phyloP scores from a whole-genome alignment of 805 yeast species.

The Sugiyamaella smithiae region DNA sequence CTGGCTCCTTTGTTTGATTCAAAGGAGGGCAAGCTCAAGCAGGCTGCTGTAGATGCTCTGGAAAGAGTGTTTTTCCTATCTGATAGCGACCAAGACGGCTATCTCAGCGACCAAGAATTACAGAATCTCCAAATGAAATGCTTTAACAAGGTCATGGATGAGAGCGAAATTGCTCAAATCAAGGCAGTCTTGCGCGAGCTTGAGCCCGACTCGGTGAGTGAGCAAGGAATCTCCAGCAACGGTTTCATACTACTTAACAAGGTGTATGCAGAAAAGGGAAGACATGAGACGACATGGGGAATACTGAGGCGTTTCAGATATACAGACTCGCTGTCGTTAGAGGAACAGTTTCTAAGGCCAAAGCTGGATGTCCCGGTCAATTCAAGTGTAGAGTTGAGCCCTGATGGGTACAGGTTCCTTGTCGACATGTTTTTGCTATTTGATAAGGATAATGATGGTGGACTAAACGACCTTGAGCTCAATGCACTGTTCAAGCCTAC shows the following conservation, averaged over 20 bases:
- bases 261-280: conserved; percentile 81
- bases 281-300: conserved; percentile 98
- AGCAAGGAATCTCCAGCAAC: conserved; percentile 59
- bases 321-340: conserved; percentile 84
- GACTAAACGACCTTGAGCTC: conserved; percentile 73
- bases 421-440: conserved; percentile 86
- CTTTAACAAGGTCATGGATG: conserved; percentile 57
- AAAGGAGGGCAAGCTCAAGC: conserved; percentile 80
- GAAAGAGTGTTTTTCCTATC: conserved; percentile 76
- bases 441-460: conserved; percentile 97
- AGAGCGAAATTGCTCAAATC: conserved; percentile 37
- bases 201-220: conserved; percentile 26
- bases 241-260: conserved; percentile 80
- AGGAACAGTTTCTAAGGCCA: conserved; percentile 78
- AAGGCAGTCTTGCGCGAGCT: conserved; percentile 37
- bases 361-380: conserved; percentile 27
- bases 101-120: conserved; percentile 67
- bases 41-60: conserved; percentile 70
- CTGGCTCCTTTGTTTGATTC: conserved; percentile 90
- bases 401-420: conserved; percentile 85
- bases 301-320: conserved; percentile 83
- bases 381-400: conserved; percentile 73
- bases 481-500: conserved; percentile 74
- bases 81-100: conserved; percentile 90
- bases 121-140: conserved; percentile 67